Conservation (phyloP, 257 asterid genomes). For the Solanum habrochaites region DNA sequence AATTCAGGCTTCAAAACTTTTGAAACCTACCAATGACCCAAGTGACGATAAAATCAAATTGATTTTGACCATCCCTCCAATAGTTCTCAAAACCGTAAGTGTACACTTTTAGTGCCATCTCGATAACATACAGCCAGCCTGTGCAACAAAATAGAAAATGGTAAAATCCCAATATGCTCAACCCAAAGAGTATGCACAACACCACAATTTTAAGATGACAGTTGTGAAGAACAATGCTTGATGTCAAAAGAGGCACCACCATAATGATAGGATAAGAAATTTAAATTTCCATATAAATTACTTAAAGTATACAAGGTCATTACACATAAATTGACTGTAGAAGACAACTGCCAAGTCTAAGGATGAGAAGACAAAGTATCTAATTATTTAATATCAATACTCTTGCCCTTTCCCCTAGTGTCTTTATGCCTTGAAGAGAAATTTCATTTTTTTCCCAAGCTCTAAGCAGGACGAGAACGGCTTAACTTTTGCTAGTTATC, state of each 20-base stretch:
- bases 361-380: not conserved
- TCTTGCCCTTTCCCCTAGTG: not conserved
- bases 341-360: not conserved
- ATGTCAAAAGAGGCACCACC: not conserved
- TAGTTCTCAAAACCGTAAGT: slow-evolving; percentile 78
- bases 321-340: not conserved
- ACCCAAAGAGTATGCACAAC: not conserved
- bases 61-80: slow-evolving; percentile 98
- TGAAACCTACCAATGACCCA: slow-evolving; percentile 79
- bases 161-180: not conserved
- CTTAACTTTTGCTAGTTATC: not conserved
- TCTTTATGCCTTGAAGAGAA: not conserved
- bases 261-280: not conserved
- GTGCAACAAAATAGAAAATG: slow-evolving; percentile 19
- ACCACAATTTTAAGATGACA: not conserved
- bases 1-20: not conserved
- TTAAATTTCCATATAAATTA: not conserved
- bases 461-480: not conserved
- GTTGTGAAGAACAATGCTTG: not conserved
- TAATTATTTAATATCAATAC: not conserved
- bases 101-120: slow-evolving; percentile 80
- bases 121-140: slow-evolving; percentile 97
- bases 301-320: not conserved
- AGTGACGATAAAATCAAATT: slow-evolving; percentile 84
- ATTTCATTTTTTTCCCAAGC: not conserved